These are phyloP conservation scores for Dalbergia oliveri DNA, from an alignment of 306 rosid genomes.

Conservation along the genomic window DNA sequence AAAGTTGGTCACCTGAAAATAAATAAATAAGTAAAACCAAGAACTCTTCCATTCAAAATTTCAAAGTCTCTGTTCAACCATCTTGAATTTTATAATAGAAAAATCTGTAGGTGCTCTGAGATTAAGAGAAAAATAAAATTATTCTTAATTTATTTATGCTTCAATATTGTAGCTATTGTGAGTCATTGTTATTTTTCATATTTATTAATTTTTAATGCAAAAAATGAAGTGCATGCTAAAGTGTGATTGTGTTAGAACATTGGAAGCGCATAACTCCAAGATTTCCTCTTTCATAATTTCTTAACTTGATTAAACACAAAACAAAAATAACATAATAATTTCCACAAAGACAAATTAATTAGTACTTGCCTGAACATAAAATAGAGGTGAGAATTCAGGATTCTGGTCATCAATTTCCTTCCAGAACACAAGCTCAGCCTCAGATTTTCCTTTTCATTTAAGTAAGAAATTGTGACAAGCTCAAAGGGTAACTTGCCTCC, in stretches of 20 bases:
- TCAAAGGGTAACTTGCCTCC: constrained; percentile 42
- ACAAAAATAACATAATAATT: background rate
- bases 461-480: constrained; percentile 52
- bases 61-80: background rate
- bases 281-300: background rate
- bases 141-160: no score
- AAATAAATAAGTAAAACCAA: background rate
- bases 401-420: constrained; percentile 52
- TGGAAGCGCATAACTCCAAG: no score
- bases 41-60: background rate
- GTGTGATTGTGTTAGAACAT: no score
- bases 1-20: constrained; percentile 63
- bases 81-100: background rate
- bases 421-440: constrained; percentile 72
- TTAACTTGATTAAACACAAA: background rate
- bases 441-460: constrained; percentile 36
- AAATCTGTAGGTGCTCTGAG: no score
- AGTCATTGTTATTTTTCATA: no score
- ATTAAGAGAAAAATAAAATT: no score
- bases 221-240: no score
- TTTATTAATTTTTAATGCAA: no score
- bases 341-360: background rate
- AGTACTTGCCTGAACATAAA: constrained; percentile 64
- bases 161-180: no score
- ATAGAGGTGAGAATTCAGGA: constrained; percentile 66